Evolutionary conservation across 345 rosid species (phyloP).

Genomic region (Populus pruinosa): DNA sequence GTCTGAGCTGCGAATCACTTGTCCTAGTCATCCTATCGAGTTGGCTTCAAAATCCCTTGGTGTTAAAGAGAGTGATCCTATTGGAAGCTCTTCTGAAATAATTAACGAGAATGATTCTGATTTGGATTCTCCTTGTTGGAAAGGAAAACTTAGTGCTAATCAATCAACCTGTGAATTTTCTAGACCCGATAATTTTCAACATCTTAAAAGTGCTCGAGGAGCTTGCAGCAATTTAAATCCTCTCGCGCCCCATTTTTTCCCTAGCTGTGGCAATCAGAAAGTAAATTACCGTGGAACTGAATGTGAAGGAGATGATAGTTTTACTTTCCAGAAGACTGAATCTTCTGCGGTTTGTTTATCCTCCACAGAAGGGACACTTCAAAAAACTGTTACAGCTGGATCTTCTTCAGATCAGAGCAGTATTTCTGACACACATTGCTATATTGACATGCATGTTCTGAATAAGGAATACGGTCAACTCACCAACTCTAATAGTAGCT

Average conservation of each 20-base stretch:
- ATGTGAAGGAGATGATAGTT: conserved; percentile 17
- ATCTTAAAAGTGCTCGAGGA: conserved; percentile 25
- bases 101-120: conserved; percentile 40
- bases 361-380: conserved; percentile 13
- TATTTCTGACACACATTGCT: conserved; percentile 11
- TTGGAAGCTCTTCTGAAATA: conserved; percentile 18
- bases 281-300: conserved; percentile 19
- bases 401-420: conserved; percentile 22
- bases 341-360: conserved; percentile 32
- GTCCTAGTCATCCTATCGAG: conserved; percentile 12
- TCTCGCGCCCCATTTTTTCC: conserved; percentile 50
- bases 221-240: conserved; percentile 40
- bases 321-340: conserved; percentile 23
- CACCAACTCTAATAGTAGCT: conserved; percentile 1
- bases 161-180: conserved; percentile 11
- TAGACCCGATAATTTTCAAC: conserved; percentile 15
- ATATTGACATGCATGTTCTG: conserved; percentile 9
- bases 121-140: conserved; percentile 72
- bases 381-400: conserved; percentile 17
- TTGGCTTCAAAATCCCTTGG: conserved; percentile 21
- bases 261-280: conserved; percentile 31
- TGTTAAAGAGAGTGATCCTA: conserved; percentile 15
- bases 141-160: conserved; percentile 29
- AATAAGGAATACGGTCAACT: conserved; percentile 11
- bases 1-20: conserved; percentile 18